Evolutionary conservation across 2,329 filamentous ascomycete genomes (phyloP), one percentile per base, ranked within the genome.

Genomic region (Pyrenochaeta sp.): DNA sequence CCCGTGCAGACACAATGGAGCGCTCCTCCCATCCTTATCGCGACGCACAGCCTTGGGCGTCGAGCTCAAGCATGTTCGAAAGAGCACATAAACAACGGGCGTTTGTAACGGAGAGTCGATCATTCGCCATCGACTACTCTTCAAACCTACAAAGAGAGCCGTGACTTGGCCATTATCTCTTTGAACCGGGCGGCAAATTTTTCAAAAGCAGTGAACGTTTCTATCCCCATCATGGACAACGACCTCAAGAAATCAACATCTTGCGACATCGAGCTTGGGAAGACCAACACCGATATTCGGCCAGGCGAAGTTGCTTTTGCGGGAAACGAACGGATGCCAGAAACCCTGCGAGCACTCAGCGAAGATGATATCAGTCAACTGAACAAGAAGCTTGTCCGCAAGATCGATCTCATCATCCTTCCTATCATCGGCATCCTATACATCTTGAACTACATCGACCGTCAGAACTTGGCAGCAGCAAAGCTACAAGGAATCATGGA

Each of bases 391-490:
- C 48, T 63, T 12, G 64, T 64, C 25, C 53, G 58, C 24, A 66
- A 64, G 40, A 56, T 66, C 22, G 64, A 66, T 30, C 36, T 49
- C 32, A 50, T 59, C 49, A 59, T 64, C 39, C 46, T 66, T 10
- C 64, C 64, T 12, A 61, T 64, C 34, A 59, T 66, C 50, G 54
- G 58, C 39, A 66, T 64, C 37, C 48, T 66, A 2, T 64, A 66
- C 48, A 62, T 66, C n/a, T 42, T 63, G 34, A 68, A 67, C 37
- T 67, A 67, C 36, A 65, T 68, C 52, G 64, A 68, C 37, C 62
- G 66, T 12, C 62, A 68, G 34, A 65, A 65, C 47, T 48, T 68
- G 25, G 62, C 62, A 3, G 60, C 62, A 9, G 66, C 66, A 4
- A 65, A 64, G 43, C 42, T 68, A 39, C 60, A 67, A 34, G 66